Conservation (phyloP, 768 basidiomycete genomes). For the Phlegmacium glaucopus region DNA sequence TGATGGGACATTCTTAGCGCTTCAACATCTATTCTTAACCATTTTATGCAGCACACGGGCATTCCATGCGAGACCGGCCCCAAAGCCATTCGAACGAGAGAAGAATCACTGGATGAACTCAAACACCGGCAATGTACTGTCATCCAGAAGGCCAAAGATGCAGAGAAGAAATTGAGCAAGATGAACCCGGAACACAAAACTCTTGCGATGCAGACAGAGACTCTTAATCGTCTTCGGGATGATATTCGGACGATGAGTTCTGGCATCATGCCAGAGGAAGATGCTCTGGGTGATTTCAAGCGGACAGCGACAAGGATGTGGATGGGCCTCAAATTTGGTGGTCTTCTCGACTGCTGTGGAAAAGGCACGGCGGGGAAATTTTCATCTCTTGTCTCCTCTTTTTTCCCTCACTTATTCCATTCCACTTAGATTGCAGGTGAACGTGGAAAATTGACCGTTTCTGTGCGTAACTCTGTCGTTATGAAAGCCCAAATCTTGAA, state of each 20-base stretch:
- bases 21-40: constrained; percentile 61
- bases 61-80: constrained; percentile 67
- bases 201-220: constrained; percentile 66
- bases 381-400: too few species aligned
- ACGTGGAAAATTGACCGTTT: constrained; percentile 44
- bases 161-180: constrained; percentile 85
- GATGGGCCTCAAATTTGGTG: constrained; percentile 86
- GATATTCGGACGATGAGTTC: constrained; percentile 78
- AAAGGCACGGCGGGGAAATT: constrained; percentile 60
- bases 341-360: constrained; percentile 78
- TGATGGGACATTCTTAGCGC: constrained; percentile 70
- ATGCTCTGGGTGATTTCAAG: constrained; percentile 80
- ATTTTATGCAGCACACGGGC: constrained; percentile 76
- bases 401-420: not conserved
- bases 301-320: constrained; percentile 62
- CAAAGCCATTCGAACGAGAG: constrained; percentile 80
- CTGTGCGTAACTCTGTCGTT: too few species aligned
- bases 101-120: constrained; percentile 79
- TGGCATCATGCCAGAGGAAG: constrained; percentile 82
- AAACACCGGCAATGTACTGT: constrained; percentile 67
- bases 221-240: constrained; percentile 63
- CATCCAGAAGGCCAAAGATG: constrained; percentile 69
- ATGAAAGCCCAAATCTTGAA: not conserved
- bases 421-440: constrained; percentile 45
- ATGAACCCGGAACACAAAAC: constrained; percentile 92